Percentiles rank a stretch among this genome's conserved stretches.
phyloP scores from a whole-genome alignment of 495 filamentous ascomycete genomes.

The Penicillium parvum region DNA sequence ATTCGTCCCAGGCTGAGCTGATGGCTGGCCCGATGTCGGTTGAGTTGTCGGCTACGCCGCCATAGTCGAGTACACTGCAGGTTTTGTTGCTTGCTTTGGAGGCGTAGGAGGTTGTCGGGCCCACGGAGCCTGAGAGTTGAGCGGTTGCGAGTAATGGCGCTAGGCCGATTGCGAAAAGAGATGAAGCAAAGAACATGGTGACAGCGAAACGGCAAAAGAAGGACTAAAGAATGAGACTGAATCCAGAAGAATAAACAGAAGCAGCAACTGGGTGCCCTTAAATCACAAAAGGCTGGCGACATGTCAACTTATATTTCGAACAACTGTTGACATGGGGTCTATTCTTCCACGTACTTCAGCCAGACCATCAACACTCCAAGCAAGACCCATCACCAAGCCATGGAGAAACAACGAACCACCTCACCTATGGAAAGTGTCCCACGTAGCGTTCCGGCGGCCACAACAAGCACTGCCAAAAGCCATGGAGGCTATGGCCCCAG shows the following conservation, averaged over 20 bases:
- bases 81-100: constrained; percentile 31
- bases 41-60: constrained; percentile 41
- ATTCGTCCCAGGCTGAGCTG: constrained; percentile 43
- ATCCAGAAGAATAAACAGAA: neutral
- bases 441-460: neutral
- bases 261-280: neutral
- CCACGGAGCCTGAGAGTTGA: constrained; percentile 41
- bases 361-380: neutral
- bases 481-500: no score
- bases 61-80: constrained; percentile 50
- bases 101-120: constrained; percentile 35
- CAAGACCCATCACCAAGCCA: neutral
- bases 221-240: neutral
- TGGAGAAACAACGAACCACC: constrained; percentile 1
- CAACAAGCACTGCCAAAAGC: no score
- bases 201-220: neutral
- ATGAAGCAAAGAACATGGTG: constrained; percentile 5
- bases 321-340: neutral
- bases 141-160: constrained; percentile 32
- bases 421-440: neutral
- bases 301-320: neutral
- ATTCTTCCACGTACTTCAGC: neutral
- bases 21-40: constrained; percentile 47
- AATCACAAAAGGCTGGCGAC: neutral
- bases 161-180: constrained; percentile 26